A percentile compares a stretch with the other conserved stretches of the same genome.
Evolutionary conservation across 2,329 filamentous ascomycete species (phyloP).

Genomic region (Grosmannia penicillata): DNA sequence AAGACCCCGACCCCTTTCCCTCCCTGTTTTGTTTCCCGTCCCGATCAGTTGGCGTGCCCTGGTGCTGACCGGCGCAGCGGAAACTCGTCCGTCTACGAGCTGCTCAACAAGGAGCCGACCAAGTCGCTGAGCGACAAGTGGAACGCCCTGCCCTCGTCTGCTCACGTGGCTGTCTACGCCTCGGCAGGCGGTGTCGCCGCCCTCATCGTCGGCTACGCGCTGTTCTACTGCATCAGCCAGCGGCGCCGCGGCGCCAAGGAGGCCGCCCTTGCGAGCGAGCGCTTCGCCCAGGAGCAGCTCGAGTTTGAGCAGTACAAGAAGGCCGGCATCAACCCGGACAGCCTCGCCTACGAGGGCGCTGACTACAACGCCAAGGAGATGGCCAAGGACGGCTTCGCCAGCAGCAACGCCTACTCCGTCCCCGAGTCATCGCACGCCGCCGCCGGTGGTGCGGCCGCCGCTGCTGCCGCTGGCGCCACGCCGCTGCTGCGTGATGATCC

Average conservation of each 20-base stretch:
- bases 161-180: constrained; percentile 40
- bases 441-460: constrained; percentile 9
- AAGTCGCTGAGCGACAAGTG: constrained; percentile 37
- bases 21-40: too few species aligned
- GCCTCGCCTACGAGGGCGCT: constrained; percentile 20
- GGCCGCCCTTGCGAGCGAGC: constrained; percentile 28
- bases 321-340: constrained; percentile 32
- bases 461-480: constrained; percentile 6
- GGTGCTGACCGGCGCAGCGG: too few species aligned
- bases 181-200: constrained; percentile 29
- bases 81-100: constrained; percentile 39
- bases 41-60: too few species aligned
- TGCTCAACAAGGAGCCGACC: constrained; percentile 24
- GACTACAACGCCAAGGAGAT: constrained; percentile 23
- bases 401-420: constrained; percentile 18
- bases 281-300: constrained; percentile 29
- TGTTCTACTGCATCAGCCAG: constrained; percentile 41
- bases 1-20: too few species aligned
- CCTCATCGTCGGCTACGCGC: constrained; percentile 23
- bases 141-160: constrained; percentile 29
- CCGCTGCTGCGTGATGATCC: neutral
- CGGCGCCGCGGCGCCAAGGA: constrained; percentile 36
- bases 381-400: constrained; percentile 15
- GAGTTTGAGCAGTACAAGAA: constrained; percentile 36
- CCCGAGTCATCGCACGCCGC: constrained; percentile 14